Evolutionary conservation across 2,329 filamentous ascomycete genomes (phyloP).

Genomic region (Colletotrichum camelliae): DNA sequence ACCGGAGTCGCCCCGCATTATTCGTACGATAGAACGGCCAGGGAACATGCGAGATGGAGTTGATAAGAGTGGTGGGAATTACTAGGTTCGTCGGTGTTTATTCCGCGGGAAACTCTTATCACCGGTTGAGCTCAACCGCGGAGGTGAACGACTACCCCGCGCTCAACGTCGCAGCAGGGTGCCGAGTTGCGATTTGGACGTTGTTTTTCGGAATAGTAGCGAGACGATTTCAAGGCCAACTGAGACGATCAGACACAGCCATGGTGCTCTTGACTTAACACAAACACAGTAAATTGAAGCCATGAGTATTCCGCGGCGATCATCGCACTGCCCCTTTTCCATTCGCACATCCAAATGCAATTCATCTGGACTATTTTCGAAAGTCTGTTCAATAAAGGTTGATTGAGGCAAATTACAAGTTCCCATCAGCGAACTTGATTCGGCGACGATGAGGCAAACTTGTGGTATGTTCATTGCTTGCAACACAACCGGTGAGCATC

Average conservation of each 20-base stretch:
- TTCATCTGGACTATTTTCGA: fast-evolving
- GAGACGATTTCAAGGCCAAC: background rate
- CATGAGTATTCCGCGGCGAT: background rate
- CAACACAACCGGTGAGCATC: background rate
- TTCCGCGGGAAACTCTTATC: conserved; percentile 8
- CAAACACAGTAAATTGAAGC: background rate
- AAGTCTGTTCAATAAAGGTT: too few species aligned
- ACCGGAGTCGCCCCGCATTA: background rate
- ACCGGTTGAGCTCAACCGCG: background rate
- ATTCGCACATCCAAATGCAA: fast-evolving
- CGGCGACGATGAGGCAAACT: background rate
- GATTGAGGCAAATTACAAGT: fast-evolving
- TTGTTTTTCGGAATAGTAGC: background rate
- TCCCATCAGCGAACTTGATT: fast-evolving
- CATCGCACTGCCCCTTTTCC: fast-evolving
- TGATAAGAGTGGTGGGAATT: background rate
- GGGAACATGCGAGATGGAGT: background rate
- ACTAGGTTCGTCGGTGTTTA: background rate
- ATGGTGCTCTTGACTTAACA: background rate
- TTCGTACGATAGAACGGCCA: background rate
- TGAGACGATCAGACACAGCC: background rate
- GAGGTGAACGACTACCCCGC: background rate
- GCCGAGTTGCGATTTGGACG: background rate
- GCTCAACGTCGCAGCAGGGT: background rate
- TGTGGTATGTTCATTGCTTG: background rate